A percentile compares a stretch with the other conserved stretches of the same genome.
phyloP scores from a whole-genome alignment of 2,329 filamentous ascomycete species.

The Aspergillus melleus region DNA sequence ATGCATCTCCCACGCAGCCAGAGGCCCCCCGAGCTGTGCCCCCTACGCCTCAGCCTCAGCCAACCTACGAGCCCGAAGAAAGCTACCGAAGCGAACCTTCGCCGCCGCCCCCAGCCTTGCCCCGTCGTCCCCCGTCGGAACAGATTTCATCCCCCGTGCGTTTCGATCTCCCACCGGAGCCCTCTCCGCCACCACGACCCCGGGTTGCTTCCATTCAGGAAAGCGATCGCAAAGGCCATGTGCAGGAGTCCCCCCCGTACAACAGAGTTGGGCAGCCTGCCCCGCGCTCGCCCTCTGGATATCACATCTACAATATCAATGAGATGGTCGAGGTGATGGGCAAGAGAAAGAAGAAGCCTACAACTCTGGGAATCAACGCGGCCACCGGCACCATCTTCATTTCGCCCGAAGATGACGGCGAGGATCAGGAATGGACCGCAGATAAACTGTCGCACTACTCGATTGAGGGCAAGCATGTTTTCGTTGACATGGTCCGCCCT shows the following conservation, averaged over 20 bases:
- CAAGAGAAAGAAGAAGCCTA: slow-evolving; percentile 97
- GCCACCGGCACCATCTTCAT: slow-evolving; percentile 87
- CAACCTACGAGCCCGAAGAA: slow-evolving; percentile 67
- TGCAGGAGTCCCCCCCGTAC: slow-evolving; percentile 57
- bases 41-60: slow-evolving; percentile 43
- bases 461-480: slow-evolving; percentile 96
- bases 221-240: slow-evolving; percentile 37
- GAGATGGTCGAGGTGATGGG: slow-evolving; percentile 98
- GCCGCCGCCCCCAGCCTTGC: slow-evolving; percentile 59
- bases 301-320: slow-evolving; percentile 94
- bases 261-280: slow-evolving; percentile 53
- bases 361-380: slow-evolving; percentile 91
- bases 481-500: slow-evolving; percentile 85
- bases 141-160: slow-evolving; percentile 58
- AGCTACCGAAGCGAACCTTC: slow-evolving; percentile 49
- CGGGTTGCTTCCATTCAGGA: slow-evolving; percentile 39
- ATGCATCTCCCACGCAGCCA: slow-evolving; percentile 33
- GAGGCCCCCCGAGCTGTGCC: slow-evolving; percentile 31
- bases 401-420: slow-evolving; percentile 80
- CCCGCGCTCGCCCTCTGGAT: slow-evolving; percentile 69
- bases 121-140: slow-evolving; percentile 61
- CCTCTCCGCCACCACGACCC: slow-evolving; percentile 46
- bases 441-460: slow-evolving; percentile 97
- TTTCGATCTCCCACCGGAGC: slow-evolving; percentile 57
- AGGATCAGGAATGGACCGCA: slow-evolving; percentile 87